Evolutionary conservation across 2,329 filamentous ascomycete genomes (phyloP), one percentile per base, ranked within the genome.

Genomic region (Macrophomina pseudophaseolina): DNA sequence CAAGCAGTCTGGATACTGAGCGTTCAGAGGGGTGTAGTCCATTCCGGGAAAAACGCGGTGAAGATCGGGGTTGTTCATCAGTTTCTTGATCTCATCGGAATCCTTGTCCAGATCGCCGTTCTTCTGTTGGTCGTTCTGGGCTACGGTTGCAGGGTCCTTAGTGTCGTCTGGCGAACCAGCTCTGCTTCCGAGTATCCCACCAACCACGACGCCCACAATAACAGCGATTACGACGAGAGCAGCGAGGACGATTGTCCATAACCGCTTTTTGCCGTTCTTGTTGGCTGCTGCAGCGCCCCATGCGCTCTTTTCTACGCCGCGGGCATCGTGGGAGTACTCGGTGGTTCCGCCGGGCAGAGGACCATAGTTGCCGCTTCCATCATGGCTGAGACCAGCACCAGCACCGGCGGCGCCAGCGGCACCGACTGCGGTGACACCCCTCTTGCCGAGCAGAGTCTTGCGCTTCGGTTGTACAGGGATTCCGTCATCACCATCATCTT

Each of bases 21-120:
- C 88, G 75, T 96, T 93, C 77, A 95, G 86, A 0, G 94, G 93
- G 0, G 94, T 98, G 77, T 98, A 98, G 79, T 97, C 94, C 80
- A 98, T 92, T 32, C 93, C 94, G 0, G 93, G 92, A 77, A 98
- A 98, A 2, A 98, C 93, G 78, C 93, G 96, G 84, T 97, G 93
- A 30, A 98, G 84, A 69, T 93, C 81, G 0, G 84, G 76, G 78
- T 97, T 97, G 81, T 91, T 90, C 83, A 97, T 84, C 14, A 98
- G 83, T 3, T 84, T 83, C 81, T 96, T 86, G 80, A 97, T 96
- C 79, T 97, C 91, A 1, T 80, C 71, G 8, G 92, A 96, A 77
- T 94, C 82, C 76, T 89, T 88, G 77, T 84, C 80, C 6, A 97
- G 85, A 70, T 94, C 91, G 49, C 90, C 89, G 71, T 91, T 91